Conservation (phyloP, 768 basidiomycete genomes). For the Rhizopogon vinicolor region DNA sequence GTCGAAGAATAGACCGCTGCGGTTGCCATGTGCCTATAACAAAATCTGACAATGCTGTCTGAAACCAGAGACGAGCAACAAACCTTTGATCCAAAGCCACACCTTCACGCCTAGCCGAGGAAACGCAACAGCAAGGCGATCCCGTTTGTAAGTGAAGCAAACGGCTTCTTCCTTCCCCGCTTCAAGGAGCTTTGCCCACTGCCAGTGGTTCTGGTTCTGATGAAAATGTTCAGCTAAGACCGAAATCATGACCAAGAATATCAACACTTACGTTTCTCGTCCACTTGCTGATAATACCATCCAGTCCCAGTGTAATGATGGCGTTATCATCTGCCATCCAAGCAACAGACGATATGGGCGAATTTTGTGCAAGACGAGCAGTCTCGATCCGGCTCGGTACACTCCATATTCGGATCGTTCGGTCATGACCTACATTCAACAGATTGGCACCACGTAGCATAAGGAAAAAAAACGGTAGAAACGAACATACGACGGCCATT, state of each 20-base stretch:
- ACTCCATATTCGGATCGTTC: slow-evolving; percentile 61
- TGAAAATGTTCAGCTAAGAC: background rate
- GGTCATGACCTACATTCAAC: slow-evolving; percentile 43
- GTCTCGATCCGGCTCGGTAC: slow-evolving; percentile 44
- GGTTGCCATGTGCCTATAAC: slow-evolving; percentile 54
- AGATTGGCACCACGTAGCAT: background rate
- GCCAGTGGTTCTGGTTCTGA: slow-evolving; percentile 49
- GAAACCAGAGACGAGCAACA: background rate
- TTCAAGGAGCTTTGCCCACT: slow-evolving; percentile 51
- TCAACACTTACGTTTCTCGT: slow-evolving; percentile 41
- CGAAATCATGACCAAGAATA: background rate
- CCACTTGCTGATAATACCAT: slow-evolving; percentile 60
- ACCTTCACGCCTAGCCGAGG: slow-evolving; percentile 56
- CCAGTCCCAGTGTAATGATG: slow-evolving; percentile 50
- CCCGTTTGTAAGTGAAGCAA: slow-evolving; percentile 51
- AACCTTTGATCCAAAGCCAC: slow-evolving; percentile 61
- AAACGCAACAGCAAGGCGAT: slow-evolving; percentile 59
- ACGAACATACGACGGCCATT: slow-evolving; percentile 57
- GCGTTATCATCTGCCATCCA: slow-evolving; percentile 61
- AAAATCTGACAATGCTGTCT: slow-evolving; percentile 2
- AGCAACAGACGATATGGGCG: slow-evolving; percentile 41
- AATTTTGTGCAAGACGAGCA: slow-evolving; percentile 50
- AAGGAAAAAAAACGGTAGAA: background rate
- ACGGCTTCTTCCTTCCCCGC: slow-evolving; percentile 41
- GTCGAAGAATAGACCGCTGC: slow-evolving; percentile 59